These are phyloP conservation scores for Rubroshorea leprosula DNA, from an alignment of 345 rosid species.

Conservation along the genomic window DNA sequence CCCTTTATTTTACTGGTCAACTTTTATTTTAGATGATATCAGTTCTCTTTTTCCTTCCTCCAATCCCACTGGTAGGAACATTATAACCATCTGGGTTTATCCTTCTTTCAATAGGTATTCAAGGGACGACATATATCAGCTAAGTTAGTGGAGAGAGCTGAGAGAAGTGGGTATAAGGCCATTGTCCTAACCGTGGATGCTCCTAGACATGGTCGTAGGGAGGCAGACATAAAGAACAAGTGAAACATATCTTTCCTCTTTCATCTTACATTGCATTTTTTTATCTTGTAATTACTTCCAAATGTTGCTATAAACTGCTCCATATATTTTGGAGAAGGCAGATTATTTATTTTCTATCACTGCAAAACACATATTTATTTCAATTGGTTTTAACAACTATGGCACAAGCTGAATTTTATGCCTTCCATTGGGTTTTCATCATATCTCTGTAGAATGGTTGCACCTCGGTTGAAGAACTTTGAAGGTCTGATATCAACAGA, in stretches of 20 bases:
- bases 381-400: background rate
- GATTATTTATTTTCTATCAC: background rate
- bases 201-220: constrained; percentile 82
- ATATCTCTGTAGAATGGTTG: constrained; percentile 52
- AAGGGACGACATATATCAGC: constrained; percentile 56
- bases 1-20: background rate
- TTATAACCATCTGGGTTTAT: background rate
- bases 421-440: background rate
- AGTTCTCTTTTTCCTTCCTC: background rate
- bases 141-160: constrained; percentile 67
- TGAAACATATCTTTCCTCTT: constrained; percentile 18
- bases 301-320: background rate
- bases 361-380: background rate
- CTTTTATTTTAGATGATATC: background rate
- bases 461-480: constrained; percentile 57
- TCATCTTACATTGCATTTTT: constrained; percentile 3
- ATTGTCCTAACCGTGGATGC: constrained; percentile 79
- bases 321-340: background rate
- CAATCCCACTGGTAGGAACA: background rate
- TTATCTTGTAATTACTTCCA: constrained; percentile 7
- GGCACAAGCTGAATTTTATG: background rate
- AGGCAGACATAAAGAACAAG: constrained; percentile 88
- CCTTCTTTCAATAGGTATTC: constrained; percentile 38
- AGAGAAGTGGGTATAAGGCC: constrained; percentile 74
- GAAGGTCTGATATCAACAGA: constrained; percentile 59